Base-by-base conservation (phyloP, 2,329 filamentous ascomycete species). In the Setomelanomma holmii region DNA sequence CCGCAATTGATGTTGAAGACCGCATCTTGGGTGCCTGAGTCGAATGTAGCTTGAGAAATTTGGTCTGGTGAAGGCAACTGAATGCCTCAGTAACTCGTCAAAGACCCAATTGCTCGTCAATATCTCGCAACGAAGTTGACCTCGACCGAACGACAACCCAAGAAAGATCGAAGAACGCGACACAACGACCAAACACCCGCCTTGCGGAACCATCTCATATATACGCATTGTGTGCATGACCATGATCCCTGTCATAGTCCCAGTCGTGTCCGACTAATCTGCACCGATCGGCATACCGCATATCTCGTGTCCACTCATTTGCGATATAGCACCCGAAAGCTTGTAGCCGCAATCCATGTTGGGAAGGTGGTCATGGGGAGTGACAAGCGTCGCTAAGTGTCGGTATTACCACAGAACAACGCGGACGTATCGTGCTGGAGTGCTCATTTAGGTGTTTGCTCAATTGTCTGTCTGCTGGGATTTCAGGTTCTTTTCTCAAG, bases 1-100 rank as follows among this genome's bases (percentile, higher is more conserved):
- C 63, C 43, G 61, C 58, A n/a, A 65, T 16, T 12, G 58, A 58
- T 23, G 54, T 49, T 4, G 60, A 53, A 40, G 56, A 57, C 23
- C 62, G 58, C 71, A 74, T 74, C 16, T n/a, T 17, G n/a, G n/a
- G n/a, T n/a, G n/a, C n/a, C n/a, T n/a, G n/a, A n/a, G n/a, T n/a
- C n/a, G n/a, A n/a, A n/a, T n/a, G n/a, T n/a, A n/a, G n/a, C n/a
- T n/a, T n/a, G n/a, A n/a, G n/a, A n/a, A n/a, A n/a, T n/a, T n/a
- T n/a, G n/a, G n/a, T n/a, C n/a, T n/a, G n/a, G n/a, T n/a, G n/a
- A n/a, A n/a, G n/a, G n/a, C n/a, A n/a, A n/a, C n/a, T n/a, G n/a
- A 30, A 30, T 30, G 27, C 27, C 14, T 30, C 27, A 10, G 27
- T 6, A 6, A 8, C 14, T 30, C 27, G 27, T 10, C 14, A 6